Percentiles rank a stretch among this genome's conserved stretches.
Evolutionary conservation across 768 basidiomycete genomes (phyloP).

Genomic region (Hortiboletus flavorubellus): DNA sequence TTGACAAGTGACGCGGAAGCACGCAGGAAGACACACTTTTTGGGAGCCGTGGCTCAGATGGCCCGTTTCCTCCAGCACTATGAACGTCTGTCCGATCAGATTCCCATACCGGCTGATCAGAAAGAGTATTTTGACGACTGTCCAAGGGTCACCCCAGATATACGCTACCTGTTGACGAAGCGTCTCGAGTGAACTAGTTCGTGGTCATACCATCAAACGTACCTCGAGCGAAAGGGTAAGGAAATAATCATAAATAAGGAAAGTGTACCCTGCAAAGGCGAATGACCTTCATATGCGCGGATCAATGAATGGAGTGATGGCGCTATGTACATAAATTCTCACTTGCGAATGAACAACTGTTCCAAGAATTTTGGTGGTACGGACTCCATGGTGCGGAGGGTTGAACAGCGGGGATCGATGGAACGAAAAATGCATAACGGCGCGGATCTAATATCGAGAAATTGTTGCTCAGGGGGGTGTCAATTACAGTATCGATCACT

Average conservation of each 20-base stretch:
- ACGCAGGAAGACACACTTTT: slow-evolving; percentile 2
- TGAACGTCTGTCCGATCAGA: slow-evolving; percentile 18
- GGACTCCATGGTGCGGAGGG: not conserved
- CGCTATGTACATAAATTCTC: not conserved
- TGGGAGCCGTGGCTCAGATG: slow-evolving; percentile 12
- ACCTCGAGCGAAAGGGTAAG: slow-evolving; percentile 28
- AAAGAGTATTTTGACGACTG: slow-evolving; percentile 11
- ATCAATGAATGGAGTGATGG: not conserved
- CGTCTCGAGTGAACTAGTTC: not conserved
- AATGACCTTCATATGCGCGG: not conserved
- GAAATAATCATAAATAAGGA: slow-evolving; percentile 28
- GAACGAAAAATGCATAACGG: too few relatives aligned
- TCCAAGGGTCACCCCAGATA: slow-evolving; percentile 19
- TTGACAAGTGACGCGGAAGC: not conserved
- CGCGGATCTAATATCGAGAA: too few relatives aligned
- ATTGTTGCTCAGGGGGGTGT: too few relatives aligned
- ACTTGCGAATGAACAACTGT: slow-evolving; percentile 21
- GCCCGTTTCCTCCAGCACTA: slow-evolving; percentile 24
- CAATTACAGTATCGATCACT: too few relatives aligned
- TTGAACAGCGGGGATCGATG: not conserved
- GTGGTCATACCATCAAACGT: not conserved
- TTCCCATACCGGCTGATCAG: slow-evolving; percentile 16
- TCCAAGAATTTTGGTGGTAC: not conserved
- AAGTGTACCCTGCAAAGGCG: slow-evolving; percentile 18
- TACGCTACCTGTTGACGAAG: slow-evolving; percentile 10